Evolutionary conservation across 768 basidiomycete genomes (phyloP).

Genomic region (Hemileccinum impolitum): DNA sequence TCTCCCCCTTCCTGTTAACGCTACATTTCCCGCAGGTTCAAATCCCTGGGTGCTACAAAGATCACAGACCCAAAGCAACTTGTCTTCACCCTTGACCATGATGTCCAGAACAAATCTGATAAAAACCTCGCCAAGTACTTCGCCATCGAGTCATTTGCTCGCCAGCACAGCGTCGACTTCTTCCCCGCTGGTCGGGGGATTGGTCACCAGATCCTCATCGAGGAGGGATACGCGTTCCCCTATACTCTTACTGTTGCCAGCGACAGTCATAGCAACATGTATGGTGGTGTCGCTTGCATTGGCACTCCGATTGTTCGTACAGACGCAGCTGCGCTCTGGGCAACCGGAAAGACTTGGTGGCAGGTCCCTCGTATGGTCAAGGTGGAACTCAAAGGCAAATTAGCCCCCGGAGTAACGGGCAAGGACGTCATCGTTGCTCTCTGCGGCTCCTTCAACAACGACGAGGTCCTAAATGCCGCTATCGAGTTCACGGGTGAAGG

Average conservation of each 20-base stretch:
- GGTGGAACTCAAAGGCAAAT: conserved; percentile 80
- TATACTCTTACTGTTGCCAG: conserved; percentile 93
- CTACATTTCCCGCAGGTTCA: conserved; percentile 59
- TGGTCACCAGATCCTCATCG: conserved; percentile 95
- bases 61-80: conserved; percentile 80
- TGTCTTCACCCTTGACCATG: conserved; percentile 97
- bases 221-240: conserved; percentile 98
- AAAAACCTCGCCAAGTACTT: conserved; percentile 94
- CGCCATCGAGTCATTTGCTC: conserved; percentile 86
- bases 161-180: conserved; percentile 83
- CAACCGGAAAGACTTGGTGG: conserved; percentile 99
- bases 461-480: conserved; percentile 95
- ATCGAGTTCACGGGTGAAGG: conserved; percentile 96
- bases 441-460: conserved; percentile 92
- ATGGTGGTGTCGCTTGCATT: conserved; percentile 95
- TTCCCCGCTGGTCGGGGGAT: conserved; percentile 98
- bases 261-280: conserved; percentile 98
- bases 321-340: conserved; percentile 94
- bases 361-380: conserved; percentile 96
- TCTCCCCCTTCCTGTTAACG: not conserved
- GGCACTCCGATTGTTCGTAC: conserved; percentile 97
- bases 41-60: conserved; percentile 86
- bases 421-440: conserved; percentile 98
- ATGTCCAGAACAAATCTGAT: conserved; percentile 90
- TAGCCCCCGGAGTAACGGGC: conserved; percentile 89